Base-by-base conservation (phyloP, 768 basidiomycete species). In the Tulasnella sp. region DNA sequence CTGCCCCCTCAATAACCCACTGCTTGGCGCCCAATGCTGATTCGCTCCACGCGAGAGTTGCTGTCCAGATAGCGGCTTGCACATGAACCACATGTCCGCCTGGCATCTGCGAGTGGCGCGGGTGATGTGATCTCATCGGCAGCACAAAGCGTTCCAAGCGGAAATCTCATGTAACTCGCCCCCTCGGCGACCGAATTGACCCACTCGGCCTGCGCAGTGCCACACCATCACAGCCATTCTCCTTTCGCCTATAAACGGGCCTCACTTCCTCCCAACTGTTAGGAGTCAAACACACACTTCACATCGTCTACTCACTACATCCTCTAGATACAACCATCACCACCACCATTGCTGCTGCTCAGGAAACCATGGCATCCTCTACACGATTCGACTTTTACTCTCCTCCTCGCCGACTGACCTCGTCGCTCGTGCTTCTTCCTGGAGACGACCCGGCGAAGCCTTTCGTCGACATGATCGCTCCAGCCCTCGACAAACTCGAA, bases 41-140 rank as follows among this genome's bases (percentile, higher is more conserved):
- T 54, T n/a, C 54, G 54, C 54, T 54, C 54, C 54, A 46, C 14
- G 46, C 37, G 46, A 46, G 46, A 20, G 1, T 46, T 20, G 18
- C 22, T 50, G 48, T 50, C 5, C 48, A 6, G 22, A 54, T 54
- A 54, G n/a, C 18, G 46, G 24, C 54, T 8, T 22, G 18, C 18
- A 11, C 46, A 20, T 9, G 46, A 9, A 46, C 5, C 24, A n/a
- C 24, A 22, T 12, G 24, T 22, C n/a, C 54, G 24, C 7, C 54
- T 54, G 54, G 6, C 54, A 24, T 50, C 22, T 20, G 16, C 12
- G 20, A n/a, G 54, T 54, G 54, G 54, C 54, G 54, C 54, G 54
- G 54, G n/a, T n/a, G 54, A 54, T n/a, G 54, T 54, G n/a, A 54
- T 54, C 54, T n/a, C 54, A 54, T 54, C 54, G 54, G 54, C 54